Evolutionary conservation across 768 basidiomycete genomes (phyloP).

Genomic region (Agrocybe chaxingu): DNA sequence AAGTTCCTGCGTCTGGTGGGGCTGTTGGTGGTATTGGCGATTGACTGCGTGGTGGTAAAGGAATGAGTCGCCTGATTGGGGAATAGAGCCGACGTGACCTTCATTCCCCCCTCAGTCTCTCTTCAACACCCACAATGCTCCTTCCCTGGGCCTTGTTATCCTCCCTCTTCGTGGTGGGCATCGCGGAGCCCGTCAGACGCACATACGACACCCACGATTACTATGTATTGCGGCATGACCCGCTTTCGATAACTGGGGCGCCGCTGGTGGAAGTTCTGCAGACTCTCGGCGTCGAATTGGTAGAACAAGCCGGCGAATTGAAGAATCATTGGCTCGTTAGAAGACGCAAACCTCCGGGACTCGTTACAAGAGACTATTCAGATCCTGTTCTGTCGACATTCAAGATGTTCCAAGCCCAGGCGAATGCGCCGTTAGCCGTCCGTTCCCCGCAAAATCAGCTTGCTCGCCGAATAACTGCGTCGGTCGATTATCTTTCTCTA

Average conservation of each 20-base stretch:
- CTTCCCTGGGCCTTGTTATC: constrained; percentile 16
- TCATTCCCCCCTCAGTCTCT: background rate
- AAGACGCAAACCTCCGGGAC: constrained; percentile 33
- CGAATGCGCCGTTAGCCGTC: constrained; percentile 26
- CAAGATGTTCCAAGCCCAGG: constrained; percentile 38
- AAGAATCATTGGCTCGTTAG: constrained; percentile 82
- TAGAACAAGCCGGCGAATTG: constrained; percentile 87
- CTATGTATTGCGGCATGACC: constrained; percentile 73
- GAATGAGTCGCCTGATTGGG: too few relatives aligned
- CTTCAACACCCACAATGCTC: constrained; percentile 16
- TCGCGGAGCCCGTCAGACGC: constrained; percentile 43
- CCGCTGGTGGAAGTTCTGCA: constrained; percentile 58
- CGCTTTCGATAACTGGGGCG: constrained; percentile 35
- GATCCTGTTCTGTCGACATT: constrained; percentile 53
- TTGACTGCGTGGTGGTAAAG: too few relatives aligned
- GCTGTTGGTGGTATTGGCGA: too few relatives aligned
- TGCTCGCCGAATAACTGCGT: constrained; percentile 44
- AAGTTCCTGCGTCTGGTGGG: too few relatives aligned
- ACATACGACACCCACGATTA: constrained; percentile 71
- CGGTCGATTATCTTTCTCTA: constrained; percentile 57
- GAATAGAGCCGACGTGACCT: constrained; percentile 11
- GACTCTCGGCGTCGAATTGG: constrained; percentile 74
- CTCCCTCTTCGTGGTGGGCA: constrained; percentile 16
- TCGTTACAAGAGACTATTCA: constrained; percentile 27
- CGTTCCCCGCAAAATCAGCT: constrained; percentile 40